Base-by-base conservation (phyloP, 1,284 basidiomycete species). In the Ceratobasidium sp. region DNA sequence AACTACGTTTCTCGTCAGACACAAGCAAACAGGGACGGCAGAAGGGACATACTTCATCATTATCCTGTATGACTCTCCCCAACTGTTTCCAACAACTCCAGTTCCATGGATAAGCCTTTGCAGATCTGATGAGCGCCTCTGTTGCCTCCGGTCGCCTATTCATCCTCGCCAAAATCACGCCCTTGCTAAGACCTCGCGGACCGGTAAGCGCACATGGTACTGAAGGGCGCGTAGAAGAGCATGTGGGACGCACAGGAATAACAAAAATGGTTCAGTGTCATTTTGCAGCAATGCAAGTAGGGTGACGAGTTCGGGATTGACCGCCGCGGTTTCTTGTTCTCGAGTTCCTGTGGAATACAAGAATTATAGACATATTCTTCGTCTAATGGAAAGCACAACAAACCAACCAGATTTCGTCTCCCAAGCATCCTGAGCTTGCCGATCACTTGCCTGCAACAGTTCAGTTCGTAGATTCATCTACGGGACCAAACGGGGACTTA, bases 31-130 rank as follows among this genome's bases (percentile, higher is more conserved):
- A 35, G 32, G 11, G n/a, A 69, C 23, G 21, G 9, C 28, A 50
- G 35, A 44, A 1, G 23, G 18, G 44, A 2, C 76, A 49, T 76
- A 96, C 96, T 88, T 96, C 94, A 82, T 96, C 94, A n/a, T 89
- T 89, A 74, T 96, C 95, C 43, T 91, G 89, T 32, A 98, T 87
- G 77, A 94, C 91, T 64, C 88, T 88, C 1, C 89, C 89, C 23
- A 98, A 84, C 69, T 95, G 86, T 23, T 87, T 84, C 97, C 98
- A 99, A 3, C 91, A 87, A 30, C 93, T 94, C 97, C 98, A 99
- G 80, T 98, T 98, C 91, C 95, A 99, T 8, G 94, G 91, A 78
- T 92, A 95, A 2, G 86, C 85, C 61, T 87, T 86, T 59, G 98
- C 90, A 6, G 95, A 96, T 41, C 89, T 82, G 21, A 98, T 83